Evolutionary conservation across 1,139 yeast genomes (phyloP), one percentile per base, ranked within the genome.

Genomic region (Taphrina pruni): DNA sequence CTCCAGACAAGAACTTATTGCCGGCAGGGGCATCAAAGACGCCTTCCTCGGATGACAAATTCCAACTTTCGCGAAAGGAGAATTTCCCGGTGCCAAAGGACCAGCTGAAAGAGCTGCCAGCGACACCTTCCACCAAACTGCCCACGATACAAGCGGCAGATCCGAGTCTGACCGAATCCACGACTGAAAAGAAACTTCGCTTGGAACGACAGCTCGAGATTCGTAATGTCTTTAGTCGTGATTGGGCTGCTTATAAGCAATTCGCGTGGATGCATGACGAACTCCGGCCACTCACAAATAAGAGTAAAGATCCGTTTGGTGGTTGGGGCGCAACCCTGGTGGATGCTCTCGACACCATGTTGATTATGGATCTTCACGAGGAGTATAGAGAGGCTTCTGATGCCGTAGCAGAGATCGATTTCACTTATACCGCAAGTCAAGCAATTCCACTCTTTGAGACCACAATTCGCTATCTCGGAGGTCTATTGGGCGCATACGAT

Each of bases 261-360:
- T 83, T 89, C 75, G 98, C 90, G 0, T 92, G 96, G 95, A 97
- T 97, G 3, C 81, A 80, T 70, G 96, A 89, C 74, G 84, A 86
- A 3, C 89, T 87, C 75, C 79, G 80, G 46, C 90, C 97, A 0
- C 77, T 89, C 20, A 77, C 84, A 11, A 84, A 86, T 68, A 77
- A 75, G 1, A 92, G 91, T 14, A 81, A 84, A 70, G 89, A 91
- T 75, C 89, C 91, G 91, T 66, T 70, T 39, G 87, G 87, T 7
- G 97, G 98, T 0, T 79, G 93, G 74, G 99, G 98, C 1, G 93
- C 97, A 97, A 90, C 93, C 77, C 88, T 93, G 75, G 96, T 93
- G 7, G 98, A 93, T 77, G 84, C 96, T 0, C 79, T 94, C 68
- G 98, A 94, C 76, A 90, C 97, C 0, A 79, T 93, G 81, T 83